Evolutionary conservation across 2,329 filamentous ascomycete genomes (phyloP).

Genomic region (Chaetomiaceae sp.): DNA sequence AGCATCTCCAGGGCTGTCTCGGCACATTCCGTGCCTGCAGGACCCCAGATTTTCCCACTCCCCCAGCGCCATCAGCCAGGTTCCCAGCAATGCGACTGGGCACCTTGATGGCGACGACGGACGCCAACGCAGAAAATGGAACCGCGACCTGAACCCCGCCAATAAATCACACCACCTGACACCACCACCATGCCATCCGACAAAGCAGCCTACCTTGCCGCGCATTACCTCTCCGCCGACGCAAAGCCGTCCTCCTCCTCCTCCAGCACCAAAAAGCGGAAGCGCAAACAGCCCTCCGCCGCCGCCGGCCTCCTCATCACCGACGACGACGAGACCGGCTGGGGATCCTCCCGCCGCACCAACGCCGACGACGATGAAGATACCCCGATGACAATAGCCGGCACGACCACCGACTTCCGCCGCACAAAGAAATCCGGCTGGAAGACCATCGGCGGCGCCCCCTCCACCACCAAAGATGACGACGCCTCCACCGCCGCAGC

Average conservation of each 20-base stretch:
- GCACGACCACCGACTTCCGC: conserved; percentile 57
- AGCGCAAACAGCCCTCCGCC: conserved; percentile 47
- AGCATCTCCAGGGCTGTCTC: too few relatives aligned
- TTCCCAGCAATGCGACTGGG: too few relatives aligned
- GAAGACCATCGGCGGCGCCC: conserved; percentile 59
- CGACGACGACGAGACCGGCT: conserved; percentile 56
- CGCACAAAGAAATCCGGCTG: conserved; percentile 73
- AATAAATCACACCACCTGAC: not conserved
- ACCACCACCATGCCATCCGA: conserved; percentile 44
- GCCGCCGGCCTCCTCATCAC: conserved; percentile 53
- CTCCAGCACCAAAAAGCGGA: conserved; percentile 54
- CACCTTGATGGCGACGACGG: too few relatives aligned
- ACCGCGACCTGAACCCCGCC: not conserved
- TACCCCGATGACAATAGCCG: conserved; percentile 41
- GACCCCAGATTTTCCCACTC: too few relatives aligned
- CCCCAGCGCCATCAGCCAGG: too few relatives aligned
- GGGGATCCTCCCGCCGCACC: conserved; percentile 43
- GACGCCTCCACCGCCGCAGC: conserved; percentile 46
- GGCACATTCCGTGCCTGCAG: too few relatives aligned
- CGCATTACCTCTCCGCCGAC: conserved; percentile 76
- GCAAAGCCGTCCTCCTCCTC: conserved; percentile 44
- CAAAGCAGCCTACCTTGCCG: conserved; percentile 80
- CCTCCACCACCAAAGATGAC: conserved; percentile 23
- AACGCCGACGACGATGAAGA: conserved; percentile 44
- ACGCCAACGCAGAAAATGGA: too few relatives aligned